Conservation (phyloP, 169 alveolate genomes). For the Plasmodium cynomolgi region DNA sequence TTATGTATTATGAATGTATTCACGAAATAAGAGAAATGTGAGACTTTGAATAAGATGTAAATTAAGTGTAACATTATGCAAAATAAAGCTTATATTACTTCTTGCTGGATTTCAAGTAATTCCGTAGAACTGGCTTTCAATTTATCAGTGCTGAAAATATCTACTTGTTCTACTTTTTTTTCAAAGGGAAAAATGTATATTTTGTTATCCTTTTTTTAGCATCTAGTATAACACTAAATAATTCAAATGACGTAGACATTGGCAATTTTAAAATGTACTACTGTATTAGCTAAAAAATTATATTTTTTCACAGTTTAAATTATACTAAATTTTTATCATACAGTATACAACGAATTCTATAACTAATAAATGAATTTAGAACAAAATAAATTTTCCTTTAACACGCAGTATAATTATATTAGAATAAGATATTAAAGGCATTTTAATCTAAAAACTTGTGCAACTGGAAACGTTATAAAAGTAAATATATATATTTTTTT, state of each 20-base stretch:
- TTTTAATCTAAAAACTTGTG: neutral
- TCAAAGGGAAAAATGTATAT: constrained; percentile 9
- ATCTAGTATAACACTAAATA: neutral
- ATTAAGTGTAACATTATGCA: neutral
- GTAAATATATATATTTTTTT: neutral
- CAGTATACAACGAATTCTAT: neutral
- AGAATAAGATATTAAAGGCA: neutral
- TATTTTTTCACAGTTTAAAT: neutral
- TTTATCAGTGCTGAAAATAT: constrained; percentile 45
- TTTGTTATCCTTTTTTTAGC: neutral
- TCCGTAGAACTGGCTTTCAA: constrained; percentile 24
- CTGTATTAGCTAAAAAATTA: neutral
- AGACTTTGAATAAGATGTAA: neutral
- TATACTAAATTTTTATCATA: neutral
- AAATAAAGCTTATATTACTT: constrained; percentile 35
- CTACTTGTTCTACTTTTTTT: constrained; percentile 34
- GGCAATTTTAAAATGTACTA: neutral
- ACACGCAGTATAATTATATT: neutral
- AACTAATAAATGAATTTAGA: neutral
- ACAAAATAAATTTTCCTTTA: neutral
- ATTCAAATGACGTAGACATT: neutral
- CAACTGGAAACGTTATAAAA: neutral
- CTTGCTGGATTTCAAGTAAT: constrained; percentile 59
- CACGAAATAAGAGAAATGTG: neutral
- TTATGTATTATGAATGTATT: constrained; percentile 14